Evolutionary conservation across 139 green algal species (phyloP).

Genomic region (Marvania coccoides): DNA sequence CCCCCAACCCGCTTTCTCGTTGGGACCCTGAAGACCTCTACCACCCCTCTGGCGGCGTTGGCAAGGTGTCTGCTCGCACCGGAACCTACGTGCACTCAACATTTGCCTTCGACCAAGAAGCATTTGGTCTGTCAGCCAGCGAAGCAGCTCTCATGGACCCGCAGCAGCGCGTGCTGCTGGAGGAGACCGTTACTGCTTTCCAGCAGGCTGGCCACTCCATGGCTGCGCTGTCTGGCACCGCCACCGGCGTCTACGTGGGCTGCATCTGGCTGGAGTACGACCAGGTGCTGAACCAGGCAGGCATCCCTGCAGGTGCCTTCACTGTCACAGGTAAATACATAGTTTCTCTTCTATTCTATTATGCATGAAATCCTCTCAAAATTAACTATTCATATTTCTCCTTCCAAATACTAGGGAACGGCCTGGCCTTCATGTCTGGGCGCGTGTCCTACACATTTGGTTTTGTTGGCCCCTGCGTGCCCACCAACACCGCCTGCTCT

Average conservation of each 20-base stretch:
- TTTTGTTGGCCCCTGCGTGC: slow-evolving; percentile 58
- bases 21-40: slow-evolving; percentile 58
- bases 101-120: slow-evolving; percentile 58
- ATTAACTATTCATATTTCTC: slow-evolving; percentile 32
- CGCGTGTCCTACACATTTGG: slow-evolving; percentile 77
- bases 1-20: slow-evolving; percentile 32
- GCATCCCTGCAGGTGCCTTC: slow-evolving; percentile 45
- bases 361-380: slow-evolving; percentile 9
- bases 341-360: background rate
- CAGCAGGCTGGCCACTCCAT: background rate
- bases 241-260: slow-evolving; percentile 54
- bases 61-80: slow-evolving; percentile 33
- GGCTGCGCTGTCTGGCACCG: slow-evolving; percentile 23
- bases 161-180: slow-evolving; percentile 66
- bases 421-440: slow-evolving; percentile 69
- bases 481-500: slow-evolving; percentile 82
- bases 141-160: slow-evolving; percentile 74
- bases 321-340: slow-evolving; percentile 56
- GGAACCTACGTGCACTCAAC: slow-evolving; percentile 53
- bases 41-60: slow-evolving; percentile 21
- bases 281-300: slow-evolving; percentile 43
- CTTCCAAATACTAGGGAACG: slow-evolving; percentile 57
- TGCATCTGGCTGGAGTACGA: slow-evolving; percentile 70
- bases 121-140: slow-evolving; percentile 44
- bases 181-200: slow-evolving; percentile 30